Conservation (phyloP, 2,329 filamentous ascomycete species). For the Thielaviopsis ethacetica region DNA sequence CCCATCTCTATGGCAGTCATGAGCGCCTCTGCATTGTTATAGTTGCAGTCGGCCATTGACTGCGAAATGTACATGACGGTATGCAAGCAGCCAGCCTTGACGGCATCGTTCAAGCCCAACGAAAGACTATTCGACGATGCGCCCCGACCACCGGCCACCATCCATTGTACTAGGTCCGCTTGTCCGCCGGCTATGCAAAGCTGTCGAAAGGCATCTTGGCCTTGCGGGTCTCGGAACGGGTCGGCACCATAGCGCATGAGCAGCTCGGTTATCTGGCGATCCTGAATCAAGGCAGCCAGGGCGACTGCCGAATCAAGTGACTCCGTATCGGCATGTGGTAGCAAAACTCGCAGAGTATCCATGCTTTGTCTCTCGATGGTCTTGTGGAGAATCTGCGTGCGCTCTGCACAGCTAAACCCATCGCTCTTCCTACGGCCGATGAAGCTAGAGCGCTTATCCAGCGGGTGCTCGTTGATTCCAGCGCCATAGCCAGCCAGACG, state of each 20-base stretch:
- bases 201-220: constrained; percentile 36
- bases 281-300: constrained; percentile 28
- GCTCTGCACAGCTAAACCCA: constrained; percentile 28
- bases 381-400: constrained; percentile 32
- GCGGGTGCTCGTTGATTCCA: constrained; percentile 28
- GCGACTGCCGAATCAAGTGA: constrained; percentile 34
- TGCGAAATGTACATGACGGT: constrained; percentile 35
- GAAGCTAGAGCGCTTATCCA: constrained; percentile 29
- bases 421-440: constrained; percentile 33
- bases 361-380: constrained; percentile 33
- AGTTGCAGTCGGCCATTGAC: constrained; percentile 35
- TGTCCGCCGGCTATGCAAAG: constrained; percentile 30
- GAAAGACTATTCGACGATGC: constrained; percentile 28
- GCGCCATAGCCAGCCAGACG: constrained; percentile 33
- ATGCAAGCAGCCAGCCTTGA: constrained; percentile 30
- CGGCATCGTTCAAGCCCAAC: constrained; percentile 34
- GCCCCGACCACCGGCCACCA: constrained; percentile 32
- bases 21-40: constrained; percentile 34
- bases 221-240: constrained; percentile 29
- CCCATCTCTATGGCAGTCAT: constrained; percentile 31
- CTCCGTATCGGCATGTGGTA: constrained; percentile 34
- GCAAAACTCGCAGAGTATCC: constrained; percentile 37
- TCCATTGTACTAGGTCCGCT: constrained; percentile 28
- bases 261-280: constrained; percentile 27
- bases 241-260: constrained; percentile 36